A percentile compares a stretch with the other conserved stretches of the same genome.
Evolutionary conservation across 2,329 filamentous ascomycete species (phyloP).

Genomic region (Biscogniauxia mediterranea): DNA sequence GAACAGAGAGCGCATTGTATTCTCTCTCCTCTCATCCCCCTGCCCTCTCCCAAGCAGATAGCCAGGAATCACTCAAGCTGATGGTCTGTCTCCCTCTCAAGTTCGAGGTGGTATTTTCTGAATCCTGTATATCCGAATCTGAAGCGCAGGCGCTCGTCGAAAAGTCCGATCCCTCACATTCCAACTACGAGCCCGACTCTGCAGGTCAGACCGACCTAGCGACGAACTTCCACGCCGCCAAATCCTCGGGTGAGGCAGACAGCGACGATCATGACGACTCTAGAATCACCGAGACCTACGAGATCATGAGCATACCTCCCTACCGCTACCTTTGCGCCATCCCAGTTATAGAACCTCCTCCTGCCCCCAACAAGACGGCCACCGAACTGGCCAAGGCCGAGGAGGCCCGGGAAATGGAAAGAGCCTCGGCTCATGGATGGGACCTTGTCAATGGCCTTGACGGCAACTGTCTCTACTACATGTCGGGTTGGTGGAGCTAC

Average conservation of each 20-base stretch:
- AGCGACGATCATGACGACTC: constrained; percentile 32
- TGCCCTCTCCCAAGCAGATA: too few species aligned
- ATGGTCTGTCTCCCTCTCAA: constrained; percentile 36
- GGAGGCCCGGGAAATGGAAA: constrained; percentile 74
- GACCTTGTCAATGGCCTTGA: constrained; percentile 77
- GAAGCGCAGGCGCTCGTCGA: constrained; percentile 65
- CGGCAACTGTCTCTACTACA: constrained; percentile 74
- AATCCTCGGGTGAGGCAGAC: constrained; percentile 20
- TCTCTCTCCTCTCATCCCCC: too few species aligned
- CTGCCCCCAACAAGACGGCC: constrained; percentile 62
- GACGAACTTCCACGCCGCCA: constrained; percentile 24
- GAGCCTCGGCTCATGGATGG: constrained; percentile 75
- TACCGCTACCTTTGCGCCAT: constrained; percentile 82
- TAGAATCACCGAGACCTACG: constrained; percentile 54
- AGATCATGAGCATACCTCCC: constrained; percentile 69
- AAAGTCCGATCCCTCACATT: constrained; percentile 40
- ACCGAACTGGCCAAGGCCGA: constrained; percentile 67
- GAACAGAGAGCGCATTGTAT: neutral
- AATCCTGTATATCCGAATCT: constrained; percentile 67
- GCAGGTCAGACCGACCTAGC: constrained; percentile 31
- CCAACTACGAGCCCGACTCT: constrained; percentile 34
- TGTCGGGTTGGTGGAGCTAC: constrained; percentile 95
- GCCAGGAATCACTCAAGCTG: constrained; percentile 2
- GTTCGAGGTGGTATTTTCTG: constrained; percentile 78
- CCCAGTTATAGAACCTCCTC: constrained; percentile 62